A percentile compares a stretch with the other conserved stretches of the same genome.
These are phyloP conservation scores for Eutypa lata DNA, from an alignment of 2,329 filamentous ascomycete species.

Conservation along the genomic window DNA sequence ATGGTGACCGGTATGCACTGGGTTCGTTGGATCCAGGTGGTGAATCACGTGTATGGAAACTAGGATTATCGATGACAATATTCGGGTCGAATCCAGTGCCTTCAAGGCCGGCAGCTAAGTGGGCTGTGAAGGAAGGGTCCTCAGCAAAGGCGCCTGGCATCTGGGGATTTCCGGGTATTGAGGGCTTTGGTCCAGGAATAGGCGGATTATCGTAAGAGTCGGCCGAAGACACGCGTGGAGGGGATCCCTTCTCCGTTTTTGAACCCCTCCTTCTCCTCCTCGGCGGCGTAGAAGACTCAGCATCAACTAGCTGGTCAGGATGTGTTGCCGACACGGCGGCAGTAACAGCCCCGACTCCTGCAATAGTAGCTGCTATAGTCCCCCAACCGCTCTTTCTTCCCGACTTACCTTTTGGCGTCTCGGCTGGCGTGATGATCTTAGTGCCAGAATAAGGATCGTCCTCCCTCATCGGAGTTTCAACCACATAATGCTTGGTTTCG, in stretches of 20 bases:
- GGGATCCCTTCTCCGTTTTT: conserved; percentile 8
- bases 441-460: conserved; percentile 24
- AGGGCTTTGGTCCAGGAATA: conserved; percentile 55
- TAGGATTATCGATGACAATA: conserved; percentile 65
- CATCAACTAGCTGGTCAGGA: conserved; percentile 10
- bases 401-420: conserved; percentile 26
- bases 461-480: conserved; percentile 52
- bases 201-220: conserved; percentile 45
- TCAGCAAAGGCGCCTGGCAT: conserved; percentile 65
- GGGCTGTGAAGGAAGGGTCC: conserved; percentile 66
- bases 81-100: conserved; percentile 67
- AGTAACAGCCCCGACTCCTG: conserved; percentile 31
- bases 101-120: conserved; percentile 61
- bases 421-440: conserved; percentile 26
- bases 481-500: conserved; percentile 61
- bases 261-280: conserved; percentile 16
- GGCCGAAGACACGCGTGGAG: conserved; percentile 34
- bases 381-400: conserved; percentile 48
- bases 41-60: conserved; percentile 61
- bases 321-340: conserved; percentile 14
- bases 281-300: conserved; percentile 6
- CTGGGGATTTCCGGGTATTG: conserved; percentile 42
- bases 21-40: conserved; percentile 57
- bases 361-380: conserved; percentile 49
- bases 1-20: conserved; percentile 46